Evolutionary conservation across 441 rosid species (phyloP).

Genomic region (Eutrema salsugineum): DNA sequence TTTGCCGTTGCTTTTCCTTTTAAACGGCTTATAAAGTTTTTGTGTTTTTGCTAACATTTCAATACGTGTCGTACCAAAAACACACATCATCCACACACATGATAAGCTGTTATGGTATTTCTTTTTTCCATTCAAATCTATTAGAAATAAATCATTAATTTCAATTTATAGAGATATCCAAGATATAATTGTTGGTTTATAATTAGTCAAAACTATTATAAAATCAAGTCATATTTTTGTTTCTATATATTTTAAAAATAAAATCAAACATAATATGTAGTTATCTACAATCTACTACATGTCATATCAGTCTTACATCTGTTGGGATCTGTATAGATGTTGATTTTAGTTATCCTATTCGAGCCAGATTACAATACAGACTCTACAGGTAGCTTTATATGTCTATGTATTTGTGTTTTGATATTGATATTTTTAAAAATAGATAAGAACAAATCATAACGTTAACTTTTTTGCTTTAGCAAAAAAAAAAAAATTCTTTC

Average conservation of each 20-base stretch:
- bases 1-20: slow-evolving; percentile 20
- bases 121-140: not conserved
- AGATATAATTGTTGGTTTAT: not conserved
- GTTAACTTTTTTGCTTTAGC: not conserved
- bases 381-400: not conserved
- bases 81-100: not conserved
- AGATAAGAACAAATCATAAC: not conserved
- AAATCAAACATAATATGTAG: too few species aligned
- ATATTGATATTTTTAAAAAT: too few species aligned
- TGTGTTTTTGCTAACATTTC: not conserved
- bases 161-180: not conserved
- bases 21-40: slow-evolving; percentile 9
- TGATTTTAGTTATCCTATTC: not conserved
- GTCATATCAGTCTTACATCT: not conserved
- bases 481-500: not conserved
- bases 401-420: not conserved
- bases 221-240: not conserved
- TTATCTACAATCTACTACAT: not conserved
- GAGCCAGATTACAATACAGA: not conserved
- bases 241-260: too few species aligned
- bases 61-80: not conserved
- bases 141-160: too few species aligned
- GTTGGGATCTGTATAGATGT: not conserved
- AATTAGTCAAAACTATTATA: not conserved
- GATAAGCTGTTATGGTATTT: not conserved